Evolutionary conservation across 805 yeast species (phyloP).

Genomic region (Lipomyces mesembrius): DNA sequence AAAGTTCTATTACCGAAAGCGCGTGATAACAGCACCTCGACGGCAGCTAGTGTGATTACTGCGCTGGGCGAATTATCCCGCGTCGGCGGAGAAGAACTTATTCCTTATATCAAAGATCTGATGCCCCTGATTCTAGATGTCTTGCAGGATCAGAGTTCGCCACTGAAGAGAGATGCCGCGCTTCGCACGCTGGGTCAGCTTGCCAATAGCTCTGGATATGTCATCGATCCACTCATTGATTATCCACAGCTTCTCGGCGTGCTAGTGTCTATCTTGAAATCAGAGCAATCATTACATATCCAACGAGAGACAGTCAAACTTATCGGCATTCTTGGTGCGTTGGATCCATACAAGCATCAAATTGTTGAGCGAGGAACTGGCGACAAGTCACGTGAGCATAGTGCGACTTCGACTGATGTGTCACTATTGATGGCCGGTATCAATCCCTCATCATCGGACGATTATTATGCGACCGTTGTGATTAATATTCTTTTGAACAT

Average conservation of each 20-base stretch:
- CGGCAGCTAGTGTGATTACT: constrained; percentile 80
- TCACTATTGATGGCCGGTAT: constrained; percentile 90
- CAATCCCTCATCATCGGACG: constrained; percentile 81
- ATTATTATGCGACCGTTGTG: constrained; percentile 94
- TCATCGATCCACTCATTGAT: constrained; percentile 87
- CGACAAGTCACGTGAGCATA: constrained; percentile 61
- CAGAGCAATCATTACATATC: constrained; percentile 73
- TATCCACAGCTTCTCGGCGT: constrained; percentile 88
- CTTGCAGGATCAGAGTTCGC: constrained; percentile 90
- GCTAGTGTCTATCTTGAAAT: constrained; percentile 76
- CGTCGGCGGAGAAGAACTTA: constrained; percentile 86
- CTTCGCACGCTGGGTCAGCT: constrained; percentile 84
- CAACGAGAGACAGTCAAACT: constrained; percentile 87
- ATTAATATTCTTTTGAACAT: constrained; percentile 82
- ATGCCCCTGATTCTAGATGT: constrained; percentile 90
- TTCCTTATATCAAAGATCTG: constrained; percentile 68
- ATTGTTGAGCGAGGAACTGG: constrained; percentile 77
- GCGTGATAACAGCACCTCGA: constrained; percentile 72
- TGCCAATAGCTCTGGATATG: constrained; percentile 90
- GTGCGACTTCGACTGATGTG: constrained; percentile 88
- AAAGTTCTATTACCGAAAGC: constrained; percentile 81
- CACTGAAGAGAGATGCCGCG: constrained; percentile 86
- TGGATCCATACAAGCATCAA: constrained; percentile 94
- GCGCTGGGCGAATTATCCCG: constrained; percentile 89
- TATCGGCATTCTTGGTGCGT: constrained; percentile 91